Conservation (phyloP, 2,329 filamentous ascomycete species). For the Microdochium bolleyi region DNA sequence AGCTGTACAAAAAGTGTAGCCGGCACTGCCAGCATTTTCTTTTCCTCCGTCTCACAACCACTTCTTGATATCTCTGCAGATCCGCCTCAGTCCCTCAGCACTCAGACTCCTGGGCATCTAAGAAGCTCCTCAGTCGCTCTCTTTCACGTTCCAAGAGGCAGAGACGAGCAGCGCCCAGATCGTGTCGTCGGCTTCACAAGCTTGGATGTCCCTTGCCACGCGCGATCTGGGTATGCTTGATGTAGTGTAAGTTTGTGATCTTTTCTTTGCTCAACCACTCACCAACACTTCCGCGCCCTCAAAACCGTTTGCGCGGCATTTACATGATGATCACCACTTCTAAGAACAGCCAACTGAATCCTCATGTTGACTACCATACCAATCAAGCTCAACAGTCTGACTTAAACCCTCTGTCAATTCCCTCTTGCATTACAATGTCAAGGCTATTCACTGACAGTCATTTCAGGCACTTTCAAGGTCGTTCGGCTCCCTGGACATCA, state of each 20-base stretch:
- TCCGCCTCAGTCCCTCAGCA: too few relatives aligned
- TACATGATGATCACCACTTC: constrained; percentile 50
- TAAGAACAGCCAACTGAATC: constrained; percentile 63
- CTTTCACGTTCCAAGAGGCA: too few relatives aligned
- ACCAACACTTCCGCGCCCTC: neutral
- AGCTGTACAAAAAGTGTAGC: neutral
- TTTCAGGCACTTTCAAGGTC: neutral
- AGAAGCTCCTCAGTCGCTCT: too few relatives aligned
- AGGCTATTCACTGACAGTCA: neutral
- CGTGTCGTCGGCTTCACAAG: too few relatives aligned
- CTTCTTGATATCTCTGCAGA: neutral
- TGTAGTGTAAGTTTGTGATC: neutral
- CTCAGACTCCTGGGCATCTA: too few relatives aligned
- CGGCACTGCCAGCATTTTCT: neutral
- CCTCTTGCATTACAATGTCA: too few relatives aligned
- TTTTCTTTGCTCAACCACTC: neutral
- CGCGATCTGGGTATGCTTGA: neutral
- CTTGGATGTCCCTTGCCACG: too few relatives aligned
- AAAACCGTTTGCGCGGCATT: constrained; percentile 1
- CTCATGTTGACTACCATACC: constrained; percentile 45
- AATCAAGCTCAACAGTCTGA: constrained; percentile 63
- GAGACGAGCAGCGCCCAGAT: too few relatives aligned
- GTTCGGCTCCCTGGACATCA: too few relatives aligned
- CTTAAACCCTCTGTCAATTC: constrained; percentile 2
- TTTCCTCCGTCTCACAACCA: neutral